Conservation (phyloP, 164 flowering plant genomes). For the Nymphaea thermarum region DNA sequence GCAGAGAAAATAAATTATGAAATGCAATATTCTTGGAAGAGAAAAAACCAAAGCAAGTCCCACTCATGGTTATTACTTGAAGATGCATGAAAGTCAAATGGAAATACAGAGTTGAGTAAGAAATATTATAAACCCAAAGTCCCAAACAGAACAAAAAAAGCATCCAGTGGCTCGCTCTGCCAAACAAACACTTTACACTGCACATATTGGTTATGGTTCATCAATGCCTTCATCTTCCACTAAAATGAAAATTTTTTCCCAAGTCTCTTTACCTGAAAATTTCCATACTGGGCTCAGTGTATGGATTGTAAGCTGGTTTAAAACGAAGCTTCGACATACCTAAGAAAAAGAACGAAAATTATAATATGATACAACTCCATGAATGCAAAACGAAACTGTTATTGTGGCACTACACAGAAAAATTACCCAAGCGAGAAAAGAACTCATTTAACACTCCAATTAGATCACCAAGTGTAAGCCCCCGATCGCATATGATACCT, state of each 20-base stretch:
- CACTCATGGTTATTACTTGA: too few relatives aligned
- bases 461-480: constrained; percentile 82
- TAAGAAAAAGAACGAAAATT: constrained; percentile 4
- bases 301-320: constrained; percentile 97
- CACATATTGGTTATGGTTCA: too few relatives aligned
- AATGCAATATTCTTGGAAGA: too few relatives aligned
- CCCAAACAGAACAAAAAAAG: too few relatives aligned
- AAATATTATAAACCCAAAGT: too few relatives aligned
- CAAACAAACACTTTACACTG: too few relatives aligned
- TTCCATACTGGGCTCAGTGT: constrained; percentile 99
- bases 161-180: too few relatives aligned
- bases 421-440: constrained; percentile 77
- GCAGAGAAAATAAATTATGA: too few relatives aligned
- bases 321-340: constrained; percentile 82
- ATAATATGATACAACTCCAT: neutral
- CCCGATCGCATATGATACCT: constrained; percentile 90
- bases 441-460: constrained; percentile 81
- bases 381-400: too few relatives aligned
- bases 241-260: neutral
- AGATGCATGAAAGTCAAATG: too few relatives aligned
- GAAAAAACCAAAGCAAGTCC: too few relatives aligned
- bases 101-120: too few relatives aligned
- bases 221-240: neutral
- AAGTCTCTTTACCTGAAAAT: constrained; percentile 59
- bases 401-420: neutral